Evolutionary conservation across 176 grass and related monocot genomes (phyloP).

Genomic region (Musa troglodytarum): DNA sequence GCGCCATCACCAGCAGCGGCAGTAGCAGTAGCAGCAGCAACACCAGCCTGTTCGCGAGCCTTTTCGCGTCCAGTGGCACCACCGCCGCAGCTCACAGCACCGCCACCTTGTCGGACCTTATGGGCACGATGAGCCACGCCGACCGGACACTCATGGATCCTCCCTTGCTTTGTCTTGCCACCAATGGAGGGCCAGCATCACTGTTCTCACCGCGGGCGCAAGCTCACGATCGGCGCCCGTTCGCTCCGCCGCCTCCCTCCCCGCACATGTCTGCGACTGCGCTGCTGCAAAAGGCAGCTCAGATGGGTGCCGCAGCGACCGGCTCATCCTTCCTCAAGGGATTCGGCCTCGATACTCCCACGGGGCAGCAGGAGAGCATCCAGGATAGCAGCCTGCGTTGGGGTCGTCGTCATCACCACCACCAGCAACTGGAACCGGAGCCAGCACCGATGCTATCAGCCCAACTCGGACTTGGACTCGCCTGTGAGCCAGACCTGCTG

Average conservation of each 20-base stretch:
- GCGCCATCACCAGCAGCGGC: constrained; percentile 2
- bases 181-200: constrained; percentile 26
- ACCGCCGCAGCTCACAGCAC: constrained; percentile 17
- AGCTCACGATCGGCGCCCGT: constrained; percentile 32
- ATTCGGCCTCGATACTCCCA: constrained; percentile 35
- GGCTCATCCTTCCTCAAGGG: constrained; percentile 71
- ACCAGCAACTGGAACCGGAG: constrained; percentile 38
- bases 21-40: constrained; percentile 26
- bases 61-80: constrained; percentile 51
- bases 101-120: constrained; percentile 22
- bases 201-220: constrained; percentile 32
- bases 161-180: constrained; percentile 60
- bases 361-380: constrained; percentile 36
- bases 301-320: constrained; percentile 73
- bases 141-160: constrained; percentile 28
- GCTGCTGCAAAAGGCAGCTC: constrained; percentile 78
- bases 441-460: constrained; percentile 42
- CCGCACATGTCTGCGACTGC: constrained; percentile 93
- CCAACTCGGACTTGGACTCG: constrained; percentile 61
- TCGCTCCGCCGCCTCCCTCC: constrained; percentile 38
- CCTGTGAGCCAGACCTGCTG: constrained; percentile 65
- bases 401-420: constrained; percentile 2
- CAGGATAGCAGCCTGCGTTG: constrained; percentile 40
- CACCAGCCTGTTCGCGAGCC: constrained; percentile 14
- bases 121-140: not conserved